A percentile compares a stretch with the other conserved stretches of the same genome.
Conservation (phyloP, 2,329 filamentous ascomycete species). For the Mycogone perniciosa region DNA sequence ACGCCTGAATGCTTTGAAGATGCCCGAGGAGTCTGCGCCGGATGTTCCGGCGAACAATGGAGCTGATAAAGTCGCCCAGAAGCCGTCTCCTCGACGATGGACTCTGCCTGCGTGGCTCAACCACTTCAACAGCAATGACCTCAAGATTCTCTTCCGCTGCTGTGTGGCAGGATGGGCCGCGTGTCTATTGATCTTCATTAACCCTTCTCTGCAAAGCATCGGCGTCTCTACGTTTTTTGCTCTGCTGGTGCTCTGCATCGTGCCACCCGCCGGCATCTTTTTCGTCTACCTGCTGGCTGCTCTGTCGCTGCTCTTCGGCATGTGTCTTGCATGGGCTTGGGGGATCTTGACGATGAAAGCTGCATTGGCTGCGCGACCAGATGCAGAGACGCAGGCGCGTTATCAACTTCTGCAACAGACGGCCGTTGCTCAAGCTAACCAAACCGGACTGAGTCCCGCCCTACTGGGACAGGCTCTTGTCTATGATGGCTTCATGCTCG, state of each 20-base stretch:
- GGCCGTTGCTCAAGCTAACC: conserved; percentile 28
- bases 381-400: conserved; percentile 29
- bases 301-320: conserved; percentile 38
- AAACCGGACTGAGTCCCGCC: conserved; percentile 17
- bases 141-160: conserved; percentile 42
- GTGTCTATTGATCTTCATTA: conserved; percentile 40
- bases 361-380: conserved; percentile 36
- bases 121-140: conserved; percentile 41
- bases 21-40: neutral
- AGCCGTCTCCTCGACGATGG: neutral
- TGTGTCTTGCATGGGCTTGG: conserved; percentile 44
- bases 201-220: conserved; percentile 33
- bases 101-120: conserved; percentile 30
- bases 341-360: conserved; percentile 43
- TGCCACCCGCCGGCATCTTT: conserved; percentile 39
- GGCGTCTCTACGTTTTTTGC: conserved; percentile 42
- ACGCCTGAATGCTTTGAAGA: neutral
- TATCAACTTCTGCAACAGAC: conserved; percentile 29
- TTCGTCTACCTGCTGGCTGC: conserved; percentile 38
- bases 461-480: conserved; percentile 31
- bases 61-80: neutral
- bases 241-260: conserved; percentile 35
- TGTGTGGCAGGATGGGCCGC: conserved; percentile 40
- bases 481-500: conserved; percentile 41
- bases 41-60: neutral